Evolutionary conservation across 768 basidiomycete genomes (phyloP), one percentile per base, ranked within the genome.

Genomic region (Boletus vermiculosoides): DNA sequence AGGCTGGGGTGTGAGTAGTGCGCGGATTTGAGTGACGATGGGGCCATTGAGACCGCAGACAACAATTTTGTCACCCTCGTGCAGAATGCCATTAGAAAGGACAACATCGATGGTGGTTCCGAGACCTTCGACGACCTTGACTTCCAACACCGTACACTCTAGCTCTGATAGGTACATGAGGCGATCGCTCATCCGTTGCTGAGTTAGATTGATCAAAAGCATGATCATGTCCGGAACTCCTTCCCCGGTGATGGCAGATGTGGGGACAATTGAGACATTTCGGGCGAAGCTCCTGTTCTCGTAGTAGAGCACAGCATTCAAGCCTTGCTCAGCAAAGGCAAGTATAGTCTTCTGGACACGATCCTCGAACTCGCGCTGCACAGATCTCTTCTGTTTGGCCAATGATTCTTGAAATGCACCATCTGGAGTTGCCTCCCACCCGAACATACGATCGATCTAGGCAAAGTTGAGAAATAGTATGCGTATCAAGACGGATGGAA

Each of bases 201-300:
- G 96, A 16, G 96, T 98, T 52, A 98, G 82, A 72, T 97, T 95
- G 75, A 98, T 85, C 68, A 99, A 86, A 28, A 99, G 81, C 92
- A 95, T 92, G 76, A 99, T 94, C 96, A 99, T 96, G 77, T 98
- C 97, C 30, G 97, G 97, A 12, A 99, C 82, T 71, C 97, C 97
- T 76, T 99, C 97, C 54, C 96, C 97, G 4, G 96, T 98, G 73
- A 97, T 86, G 34, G 97, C 97, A 54, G 97, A 98, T 5, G 96
- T 98, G 31, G 97, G 96, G 13, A 99, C 96, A 48, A 99, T 81
- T 2, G 96, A 98, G 57, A 99, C 94, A 64, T 93, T 95, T 57
- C 90, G 83, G 52, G 86, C 92, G 59, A 97, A 88, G 74, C 83
- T 94, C 79, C 92, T 96, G 85, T 99, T 99, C 50, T 98, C 91